Base-by-base conservation (phyloP, 257 asterid genomes). In the Jacaranda mimosifolia region DNA sequence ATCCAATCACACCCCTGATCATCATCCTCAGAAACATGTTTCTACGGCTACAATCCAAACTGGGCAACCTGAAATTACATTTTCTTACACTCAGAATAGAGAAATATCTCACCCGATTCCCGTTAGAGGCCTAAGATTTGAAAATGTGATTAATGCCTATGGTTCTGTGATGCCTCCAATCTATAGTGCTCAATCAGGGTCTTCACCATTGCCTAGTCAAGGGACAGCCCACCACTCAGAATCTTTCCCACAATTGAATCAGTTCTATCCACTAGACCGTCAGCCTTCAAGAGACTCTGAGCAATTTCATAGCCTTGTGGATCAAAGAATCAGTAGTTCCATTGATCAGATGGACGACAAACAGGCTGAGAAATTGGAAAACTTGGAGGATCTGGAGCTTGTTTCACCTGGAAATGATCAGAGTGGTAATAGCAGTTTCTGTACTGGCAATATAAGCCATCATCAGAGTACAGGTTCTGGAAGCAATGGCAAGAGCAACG, bases 361-460 rank as follows among this genome's bases (percentile, higher is more conserved):
- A 59, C 85, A 68, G 51, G 83, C 63, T 66, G 67, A 77, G 18
- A 82, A 51, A 60, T 45, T 83, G 77, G 93, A 89, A 12, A 83
- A 78, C 21, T 10, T 70, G 39, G 90, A 84, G 52, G 91, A 87
- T 71, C 80, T 42, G 4, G 88, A 82, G 59, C 86, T 77, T 68
- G 39, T 81, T 45, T 88, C 92, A 40, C 87, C 91, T 40, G 84
- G 86, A 63, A 82, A 91, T 63, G 92, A 89, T 73, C 96, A 84
- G 66, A 88, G 89, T 80, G 85, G 84, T 77, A 87, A 85, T 52
- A 86, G 90, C 82, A 86, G 85, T 84, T 84, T 83, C 83, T 86
- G 86, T 62, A 88, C 81, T 77, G 88, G 90, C 59, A 79, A 68
- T 53, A 56, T 67, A 55, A 73, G 83, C 80, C 83, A 80, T 21